Percentiles rank a stretch among this genome's conserved stretches.
Conservation (phyloP, 2,329 filamentous ascomycete species). For the Aspergillus fumigatus region DNA sequence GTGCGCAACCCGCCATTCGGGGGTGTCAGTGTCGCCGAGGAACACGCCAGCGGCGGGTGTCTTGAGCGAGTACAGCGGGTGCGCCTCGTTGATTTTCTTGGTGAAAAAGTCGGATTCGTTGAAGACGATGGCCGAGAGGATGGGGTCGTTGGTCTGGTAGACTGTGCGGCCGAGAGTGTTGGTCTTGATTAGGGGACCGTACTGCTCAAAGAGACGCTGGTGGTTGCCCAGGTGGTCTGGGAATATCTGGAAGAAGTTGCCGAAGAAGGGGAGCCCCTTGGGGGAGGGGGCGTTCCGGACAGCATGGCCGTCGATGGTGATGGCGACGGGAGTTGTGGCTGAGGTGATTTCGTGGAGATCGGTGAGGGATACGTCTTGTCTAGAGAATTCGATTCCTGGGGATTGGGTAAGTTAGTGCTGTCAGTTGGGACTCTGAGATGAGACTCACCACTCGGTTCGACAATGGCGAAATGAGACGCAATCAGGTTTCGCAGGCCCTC, state of each 20-base stretch:
- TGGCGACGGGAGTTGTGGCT: conserved; percentile 12
- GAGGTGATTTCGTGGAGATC: conserved; percentile 16
- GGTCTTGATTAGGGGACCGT: conserved; percentile 51
- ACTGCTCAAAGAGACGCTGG: conserved; percentile 50
- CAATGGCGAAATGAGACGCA: conserved; percentile 28
- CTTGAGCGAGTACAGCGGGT: conserved; percentile 28
- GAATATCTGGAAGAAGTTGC: conserved; percentile 53
- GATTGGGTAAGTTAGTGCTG: conserved; percentile 2
- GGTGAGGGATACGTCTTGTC: conserved; percentile 4
- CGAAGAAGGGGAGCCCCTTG: conserved; percentile 37
- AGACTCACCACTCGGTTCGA: conserved; percentile 23
- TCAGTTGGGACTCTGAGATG: not conserved
- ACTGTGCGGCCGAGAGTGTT: conserved; percentile 48
- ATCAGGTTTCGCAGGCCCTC: conserved; percentile 19
- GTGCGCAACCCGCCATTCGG: conserved; percentile 44
- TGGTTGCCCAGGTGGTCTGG: conserved; percentile 57
- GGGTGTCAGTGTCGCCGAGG: conserved; percentile 30
- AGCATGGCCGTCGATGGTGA: conserved; percentile 26
- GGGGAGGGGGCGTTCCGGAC: conserved; percentile 24
- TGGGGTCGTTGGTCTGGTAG: conserved; percentile 51
- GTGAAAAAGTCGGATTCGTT: conserved; percentile 51
- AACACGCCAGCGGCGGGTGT: conserved; percentile 27
- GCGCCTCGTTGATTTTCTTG: conserved; percentile 43
- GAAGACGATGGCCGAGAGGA: conserved; percentile 45
- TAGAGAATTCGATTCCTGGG: conserved; percentile 20